Evolutionary conservation across 352 stramenopile genomes (phyloP).

Genomic region (Phytopythium litorale): DNA sequence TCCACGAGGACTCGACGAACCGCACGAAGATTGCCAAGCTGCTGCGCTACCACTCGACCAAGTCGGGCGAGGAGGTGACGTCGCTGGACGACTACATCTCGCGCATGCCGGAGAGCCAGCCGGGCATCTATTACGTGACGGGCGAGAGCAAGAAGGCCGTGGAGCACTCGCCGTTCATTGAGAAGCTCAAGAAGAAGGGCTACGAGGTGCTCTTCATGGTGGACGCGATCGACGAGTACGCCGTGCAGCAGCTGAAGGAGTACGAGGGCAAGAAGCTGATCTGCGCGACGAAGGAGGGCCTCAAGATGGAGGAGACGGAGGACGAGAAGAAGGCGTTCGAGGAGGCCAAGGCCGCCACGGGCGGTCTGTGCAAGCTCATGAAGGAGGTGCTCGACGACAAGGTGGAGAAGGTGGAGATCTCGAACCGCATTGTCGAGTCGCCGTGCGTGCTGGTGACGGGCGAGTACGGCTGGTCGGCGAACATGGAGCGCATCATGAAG

Average conservation of each 20-base stretch:
- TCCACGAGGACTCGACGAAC: constrained; percentile 98
- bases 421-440: constrained; percentile 98
- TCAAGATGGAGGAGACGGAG: constrained; percentile 99
- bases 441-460: constrained; percentile 98
- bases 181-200: constrained; percentile 95
- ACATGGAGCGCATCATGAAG: constrained; percentile 99
- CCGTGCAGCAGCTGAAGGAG: constrained; percentile 91
- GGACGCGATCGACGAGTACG: constrained; percentile 98
- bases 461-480: constrained; percentile 99
- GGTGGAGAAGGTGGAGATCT: constrained; percentile 99
- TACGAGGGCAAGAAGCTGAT: constrained; percentile 96
- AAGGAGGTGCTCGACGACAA: constrained; percentile 99
- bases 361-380: constrained; percentile 99
- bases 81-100: constrained; percentile 96
- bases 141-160: constrained; percentile 92
- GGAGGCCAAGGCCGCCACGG: constrained; percentile 97
- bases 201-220: constrained; percentile 98
- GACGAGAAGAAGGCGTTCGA: constrained; percentile 98
- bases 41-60: constrained; percentile 95
- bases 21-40: constrained; percentile 95
- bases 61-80: constrained; percentile 89
- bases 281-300: constrained; percentile 96
- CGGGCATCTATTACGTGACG: constrained; percentile 98
- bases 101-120: constrained; percentile 98
- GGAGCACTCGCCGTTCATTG: constrained; percentile 95